A percentile compares a stretch with the other conserved stretches of the same genome.
phyloP scores from a whole-genome alignment of 768 basidiomycete genomes.

The Tulasnella sp. region DNA sequence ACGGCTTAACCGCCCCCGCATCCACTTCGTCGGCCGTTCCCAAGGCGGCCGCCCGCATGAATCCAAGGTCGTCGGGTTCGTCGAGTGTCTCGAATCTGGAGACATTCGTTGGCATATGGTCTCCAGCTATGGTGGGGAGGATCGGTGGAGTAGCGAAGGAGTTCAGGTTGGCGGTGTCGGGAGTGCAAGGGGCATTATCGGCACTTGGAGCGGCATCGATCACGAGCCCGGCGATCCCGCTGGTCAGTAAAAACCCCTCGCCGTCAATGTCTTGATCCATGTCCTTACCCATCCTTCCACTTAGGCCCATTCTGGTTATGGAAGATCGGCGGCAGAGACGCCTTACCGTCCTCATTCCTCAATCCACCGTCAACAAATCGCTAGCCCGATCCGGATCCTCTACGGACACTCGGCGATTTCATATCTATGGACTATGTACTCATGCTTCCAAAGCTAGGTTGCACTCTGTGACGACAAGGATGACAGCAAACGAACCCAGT shows the following conservation, averaged over 20 bases:
- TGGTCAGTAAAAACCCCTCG: constrained; percentile 32
- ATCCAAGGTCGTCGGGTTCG: constrained; percentile 10
- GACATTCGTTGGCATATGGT: constrained; percentile 14
- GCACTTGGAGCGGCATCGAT: constrained; percentile 51
- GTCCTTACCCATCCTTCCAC: not conserved
- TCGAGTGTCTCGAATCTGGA: not conserved
- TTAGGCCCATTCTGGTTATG: constrained; percentile 64
- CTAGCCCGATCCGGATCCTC: too few relatives aligned
- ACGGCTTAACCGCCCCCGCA: constrained; percentile 16
- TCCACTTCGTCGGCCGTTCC: constrained; percentile 18
- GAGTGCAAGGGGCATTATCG: constrained; percentile 54
- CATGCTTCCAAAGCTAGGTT: too few relatives aligned
- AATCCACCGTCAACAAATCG: too few relatives aligned
- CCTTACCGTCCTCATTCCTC: not conserved
- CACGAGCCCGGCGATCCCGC: constrained; percentile 59
- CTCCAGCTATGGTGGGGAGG: constrained; percentile 13
- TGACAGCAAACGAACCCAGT: too few relatives aligned
- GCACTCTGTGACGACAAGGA: too few relatives aligned
- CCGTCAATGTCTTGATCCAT: not conserved
- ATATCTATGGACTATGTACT: too few relatives aligned
- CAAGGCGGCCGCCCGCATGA: not conserved
- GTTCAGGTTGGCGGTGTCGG: constrained; percentile 45
- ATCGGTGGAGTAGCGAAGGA: constrained; percentile 16
- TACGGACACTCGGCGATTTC: too few relatives aligned
- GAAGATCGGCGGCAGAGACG: constrained; percentile 27